Evolutionary conservation across 2,329 filamentous ascomycete genomes (phyloP).

Genomic region (Phialophora expanda): DNA sequence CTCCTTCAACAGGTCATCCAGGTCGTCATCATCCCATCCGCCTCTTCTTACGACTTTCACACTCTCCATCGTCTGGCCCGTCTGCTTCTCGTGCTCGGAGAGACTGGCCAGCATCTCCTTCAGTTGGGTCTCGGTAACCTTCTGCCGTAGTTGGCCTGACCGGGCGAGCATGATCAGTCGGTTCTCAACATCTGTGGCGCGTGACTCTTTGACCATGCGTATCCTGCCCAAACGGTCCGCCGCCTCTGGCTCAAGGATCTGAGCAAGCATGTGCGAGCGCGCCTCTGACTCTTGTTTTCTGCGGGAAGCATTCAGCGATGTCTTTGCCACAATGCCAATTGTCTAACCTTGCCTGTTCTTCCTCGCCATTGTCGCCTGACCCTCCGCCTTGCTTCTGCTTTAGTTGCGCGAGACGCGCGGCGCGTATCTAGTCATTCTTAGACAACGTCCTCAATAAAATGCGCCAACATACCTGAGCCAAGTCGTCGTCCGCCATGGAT

Average conservation of each 20-base stretch:
- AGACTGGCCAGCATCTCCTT: slow-evolving; percentile 77
- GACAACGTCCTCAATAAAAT: neutral
- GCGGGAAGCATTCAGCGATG: slow-evolving; percentile 37
- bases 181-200: slow-evolving; percentile 90
- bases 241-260: slow-evolving; percentile 93
- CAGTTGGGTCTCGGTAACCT: slow-evolving; percentile 90
- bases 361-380: slow-evolving; percentile 57
- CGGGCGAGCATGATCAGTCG: slow-evolving; percentile 89
- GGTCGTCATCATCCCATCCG: slow-evolving; percentile 81
- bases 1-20: slow-evolving; percentile 38
- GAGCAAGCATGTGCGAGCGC: slow-evolving; percentile 76
- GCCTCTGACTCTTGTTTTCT: slow-evolving; percentile 65
- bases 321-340: neutral
- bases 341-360: slow-evolving; percentile 69
- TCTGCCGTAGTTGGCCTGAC: slow-evolving; percentile 80
- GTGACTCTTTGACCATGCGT: slow-evolving; percentile 90
- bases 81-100: slow-evolving; percentile 56
- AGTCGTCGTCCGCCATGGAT: slow-evolving; percentile 68
- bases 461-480: slow-evolving; percentile 61
- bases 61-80: slow-evolving; percentile 73
- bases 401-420: slow-evolving; percentile 90
- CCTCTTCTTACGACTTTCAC: slow-evolving; percentile 82
- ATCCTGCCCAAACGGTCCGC: slow-evolving; percentile 93
- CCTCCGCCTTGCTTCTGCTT: slow-evolving; percentile 70
- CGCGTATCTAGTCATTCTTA: slow-evolving; percentile 70